These are phyloP conservation scores for Phanerodontia chrysosporium DNA, from an alignment of 768 basidiomycete genomes.

Conservation along the genomic window DNA sequence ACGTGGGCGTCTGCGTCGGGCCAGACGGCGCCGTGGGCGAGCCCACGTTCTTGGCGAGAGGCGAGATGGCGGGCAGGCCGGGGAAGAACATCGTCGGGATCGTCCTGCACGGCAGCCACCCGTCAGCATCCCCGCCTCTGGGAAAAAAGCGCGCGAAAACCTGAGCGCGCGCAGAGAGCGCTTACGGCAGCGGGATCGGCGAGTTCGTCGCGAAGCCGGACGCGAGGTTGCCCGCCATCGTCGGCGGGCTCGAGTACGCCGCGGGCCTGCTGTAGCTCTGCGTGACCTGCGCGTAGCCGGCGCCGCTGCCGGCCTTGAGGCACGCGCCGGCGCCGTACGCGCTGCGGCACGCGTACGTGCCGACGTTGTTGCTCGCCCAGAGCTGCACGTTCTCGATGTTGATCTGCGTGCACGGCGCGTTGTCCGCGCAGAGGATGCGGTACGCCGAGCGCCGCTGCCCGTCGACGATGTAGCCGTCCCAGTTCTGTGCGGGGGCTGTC, in stretches of 20 bases:
- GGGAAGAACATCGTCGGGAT: slow-evolving; percentile 25
- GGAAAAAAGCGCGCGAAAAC: neutral
- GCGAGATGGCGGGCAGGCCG: slow-evolving; percentile 22
- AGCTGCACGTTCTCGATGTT: slow-evolving; percentile 25
- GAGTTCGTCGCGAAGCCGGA: slow-evolving; percentile 21
- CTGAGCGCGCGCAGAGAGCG: neutral
- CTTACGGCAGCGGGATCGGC: slow-evolving; percentile 25
- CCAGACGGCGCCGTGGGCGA: neutral
- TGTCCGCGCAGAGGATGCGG: slow-evolving; percentile 24
- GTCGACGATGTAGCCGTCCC: slow-evolving; percentile 24
- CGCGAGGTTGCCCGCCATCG: slow-evolving; percentile 21
- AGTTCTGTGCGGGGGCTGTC: slow-evolving; percentile 17
- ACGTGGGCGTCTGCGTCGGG: neutral
- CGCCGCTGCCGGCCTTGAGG: slow-evolving; percentile 19
- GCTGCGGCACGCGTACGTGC: slow-evolving; percentile 24
- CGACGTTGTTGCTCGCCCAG: slow-evolving; percentile 24
- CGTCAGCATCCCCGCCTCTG: neutral
- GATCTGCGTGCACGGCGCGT: slow-evolving; percentile 25
- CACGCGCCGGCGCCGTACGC: slow-evolving; percentile 27
- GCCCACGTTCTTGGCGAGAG: slow-evolving; percentile 18
- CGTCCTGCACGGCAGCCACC: slow-evolving; percentile 11
- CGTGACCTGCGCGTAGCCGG: slow-evolving; percentile 22
- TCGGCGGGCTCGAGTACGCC: slow-evolving; percentile 25
- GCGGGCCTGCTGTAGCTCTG: slow-evolving; percentile 20
- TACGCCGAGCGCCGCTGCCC: slow-evolving; percentile 23